phyloP scores from a whole-genome alignment of 352 stramenopile species.

The Aphanomyces stellatus region DNA sequence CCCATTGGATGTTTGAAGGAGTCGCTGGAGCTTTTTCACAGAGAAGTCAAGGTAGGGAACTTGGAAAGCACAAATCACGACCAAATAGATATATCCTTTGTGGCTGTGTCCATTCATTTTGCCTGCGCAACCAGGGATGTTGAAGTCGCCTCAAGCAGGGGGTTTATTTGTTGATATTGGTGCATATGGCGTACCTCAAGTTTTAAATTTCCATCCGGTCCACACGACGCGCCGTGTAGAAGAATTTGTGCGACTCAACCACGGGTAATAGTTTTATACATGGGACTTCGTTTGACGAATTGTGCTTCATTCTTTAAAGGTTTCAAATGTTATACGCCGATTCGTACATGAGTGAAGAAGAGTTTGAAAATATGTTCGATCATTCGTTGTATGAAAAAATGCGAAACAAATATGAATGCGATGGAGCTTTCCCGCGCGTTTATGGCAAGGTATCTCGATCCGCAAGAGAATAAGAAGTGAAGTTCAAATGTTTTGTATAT shows the following conservation, averaged over 20 bases:
- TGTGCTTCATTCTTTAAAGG: background rate
- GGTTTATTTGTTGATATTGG: constrained; percentile 31
- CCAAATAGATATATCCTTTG: constrained; percentile 29
- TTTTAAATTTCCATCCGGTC: constrained; percentile 23
- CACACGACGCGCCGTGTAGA: constrained; percentile 25
- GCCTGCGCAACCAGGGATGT: constrained; percentile 3
- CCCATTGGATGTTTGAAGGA: constrained; percentile 24
- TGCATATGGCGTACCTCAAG: constrained; percentile 27
- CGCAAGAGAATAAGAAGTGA: background rate
- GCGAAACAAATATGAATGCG: constrained; percentile 27
- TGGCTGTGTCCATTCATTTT: constrained; percentile 27
- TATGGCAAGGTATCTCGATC: constrained; percentile 34
- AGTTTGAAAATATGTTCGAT: constrained; percentile 49
- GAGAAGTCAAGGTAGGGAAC: constrained; percentile 19
- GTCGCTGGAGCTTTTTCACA: constrained; percentile 23
- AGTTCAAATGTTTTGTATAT: background rate
- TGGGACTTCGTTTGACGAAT: background rate
- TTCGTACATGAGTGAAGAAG: constrained; percentile 33
- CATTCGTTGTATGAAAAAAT: constrained; percentile 33
- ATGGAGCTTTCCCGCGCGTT: constrained; percentile 35
- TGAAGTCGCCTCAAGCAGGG: background rate
- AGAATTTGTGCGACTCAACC: constrained; percentile 21
- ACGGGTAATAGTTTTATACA: constrained; percentile 27
- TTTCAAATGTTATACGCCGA: constrained; percentile 45
- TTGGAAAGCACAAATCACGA: constrained; percentile 21